These are phyloP conservation scores for Multifurca ochricompacta DNA, from an alignment of 768 basidiomycete species.

Conservation along the genomic window DNA sequence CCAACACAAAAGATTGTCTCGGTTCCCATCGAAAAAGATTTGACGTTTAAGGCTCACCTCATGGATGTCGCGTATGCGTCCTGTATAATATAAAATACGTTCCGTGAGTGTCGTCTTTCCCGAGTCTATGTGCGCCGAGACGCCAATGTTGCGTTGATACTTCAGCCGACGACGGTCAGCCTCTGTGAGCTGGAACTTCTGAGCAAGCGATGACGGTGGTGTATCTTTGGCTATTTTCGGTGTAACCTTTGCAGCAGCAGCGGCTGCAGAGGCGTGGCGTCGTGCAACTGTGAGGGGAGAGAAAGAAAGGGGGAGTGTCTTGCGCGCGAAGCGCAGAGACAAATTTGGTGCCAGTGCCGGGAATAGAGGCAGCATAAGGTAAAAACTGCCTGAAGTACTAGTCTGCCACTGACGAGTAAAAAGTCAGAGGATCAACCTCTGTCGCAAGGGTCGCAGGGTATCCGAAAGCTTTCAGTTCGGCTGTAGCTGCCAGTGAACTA, in stretches of 20 bases:
- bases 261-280: constrained; percentile 9
- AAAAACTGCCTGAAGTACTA: no score
- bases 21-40: not conserved
- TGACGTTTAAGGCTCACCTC: constrained; percentile 77
- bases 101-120: constrained; percentile 98
- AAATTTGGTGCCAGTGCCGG: not conserved
- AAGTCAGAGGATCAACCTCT: no score
- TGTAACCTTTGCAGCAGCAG: not conserved
- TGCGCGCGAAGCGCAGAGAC: not conserved
- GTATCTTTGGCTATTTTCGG: not conserved
- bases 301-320: not conserved
- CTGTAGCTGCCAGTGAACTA: no score
- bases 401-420: no score
- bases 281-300: not conserved
- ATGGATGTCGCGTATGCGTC: constrained; percentile 91
- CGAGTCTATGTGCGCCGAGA: constrained; percentile 92
- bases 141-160: constrained; percentile 90
- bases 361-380: not conserved
- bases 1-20: not conserved
- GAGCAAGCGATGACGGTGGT: constrained; percentile 8
- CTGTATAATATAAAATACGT: constrained; percentile 92
- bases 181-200: constrained; percentile 40
- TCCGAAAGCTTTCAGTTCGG: no score
- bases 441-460: no score
- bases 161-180: constrained; percentile 57